phyloP scores from a whole-genome alignment of 495 filamentous ascomycete species.

The Talaromyces nanjingensis region DNA sequence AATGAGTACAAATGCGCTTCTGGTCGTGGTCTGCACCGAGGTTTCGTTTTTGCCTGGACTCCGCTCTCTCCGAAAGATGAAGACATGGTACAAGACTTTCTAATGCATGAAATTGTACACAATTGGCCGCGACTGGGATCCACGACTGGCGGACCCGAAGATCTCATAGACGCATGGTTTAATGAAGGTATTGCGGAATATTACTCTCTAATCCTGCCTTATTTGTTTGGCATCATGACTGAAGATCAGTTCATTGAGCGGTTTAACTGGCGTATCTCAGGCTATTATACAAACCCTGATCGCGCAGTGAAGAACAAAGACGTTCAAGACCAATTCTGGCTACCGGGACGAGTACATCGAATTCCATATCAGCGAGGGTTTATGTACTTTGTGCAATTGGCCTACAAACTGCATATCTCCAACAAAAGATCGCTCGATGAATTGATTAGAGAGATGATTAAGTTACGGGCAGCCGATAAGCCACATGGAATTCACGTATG shows the following conservation, averaged over 20 bases:
- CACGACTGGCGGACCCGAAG: background rate
- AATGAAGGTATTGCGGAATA: background rate
- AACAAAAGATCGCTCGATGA: background rate
- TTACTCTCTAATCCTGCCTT: background rate
- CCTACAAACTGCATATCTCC: background rate
- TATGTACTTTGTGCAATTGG: background rate
- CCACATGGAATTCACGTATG: background rate
- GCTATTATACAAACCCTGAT: background rate
- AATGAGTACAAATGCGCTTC: background rate
- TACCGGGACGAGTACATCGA: background rate
- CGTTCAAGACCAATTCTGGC: background rate
- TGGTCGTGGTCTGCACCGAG: background rate
- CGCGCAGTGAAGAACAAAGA: background rate
- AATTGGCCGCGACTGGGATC: background rate
- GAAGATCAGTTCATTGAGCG: background rate
- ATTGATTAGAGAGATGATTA: background rate
- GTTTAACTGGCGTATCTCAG: background rate
- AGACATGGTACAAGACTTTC: background rate
- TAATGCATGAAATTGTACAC: background rate
- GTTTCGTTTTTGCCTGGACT: background rate
- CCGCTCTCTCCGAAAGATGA: background rate
- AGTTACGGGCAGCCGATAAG: background rate
- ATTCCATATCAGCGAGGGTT: background rate
- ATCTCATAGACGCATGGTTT: background rate
- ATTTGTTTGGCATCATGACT: background rate